Percentiles rank a stretch among this genome's conserved stretches.
These are phyloP conservation scores for Leishmania gerbilli DNA, from an alignment of 208 protist species.

Conservation along the genomic window DNA sequence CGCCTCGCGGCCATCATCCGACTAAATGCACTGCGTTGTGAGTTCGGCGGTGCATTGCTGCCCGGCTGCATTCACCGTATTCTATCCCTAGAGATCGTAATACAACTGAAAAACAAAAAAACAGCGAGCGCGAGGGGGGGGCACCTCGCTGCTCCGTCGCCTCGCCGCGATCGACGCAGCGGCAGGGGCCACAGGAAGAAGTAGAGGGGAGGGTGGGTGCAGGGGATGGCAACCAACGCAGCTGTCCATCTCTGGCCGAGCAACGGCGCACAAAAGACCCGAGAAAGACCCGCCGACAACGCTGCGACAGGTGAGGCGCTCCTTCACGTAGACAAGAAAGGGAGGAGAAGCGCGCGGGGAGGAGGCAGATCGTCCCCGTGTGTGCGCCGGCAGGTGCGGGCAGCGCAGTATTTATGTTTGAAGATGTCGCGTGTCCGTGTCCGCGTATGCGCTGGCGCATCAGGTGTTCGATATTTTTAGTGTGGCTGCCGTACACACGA, in stretches of 20 bases:
- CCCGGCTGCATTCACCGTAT: background rate
- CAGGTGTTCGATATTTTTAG: background rate
- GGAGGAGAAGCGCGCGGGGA: background rate
- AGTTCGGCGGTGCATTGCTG: background rate
- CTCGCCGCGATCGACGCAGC: background rate
- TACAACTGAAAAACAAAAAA: background rate
- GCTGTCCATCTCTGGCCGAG: background rate
- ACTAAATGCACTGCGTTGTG: conserved; percentile 17
- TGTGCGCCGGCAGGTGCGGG: background rate
- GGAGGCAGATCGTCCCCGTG: background rate
- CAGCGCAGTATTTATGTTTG: background rate
- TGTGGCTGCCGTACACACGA: background rate
- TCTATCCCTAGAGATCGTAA: too few species aligned
- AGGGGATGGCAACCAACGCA: background rate
- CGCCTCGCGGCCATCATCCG: conserved; percentile 17
- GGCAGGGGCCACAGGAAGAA: background rate
- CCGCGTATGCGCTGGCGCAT: background rate
- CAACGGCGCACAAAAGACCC: background rate
- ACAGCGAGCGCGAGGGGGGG: background rate
- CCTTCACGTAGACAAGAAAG: background rate
- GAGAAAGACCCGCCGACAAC: background rate
- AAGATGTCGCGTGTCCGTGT: background rate
- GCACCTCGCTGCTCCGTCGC: background rate
- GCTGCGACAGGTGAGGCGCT: background rate
- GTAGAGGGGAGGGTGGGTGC: too few species aligned